Evolutionary conservation across 2,329 filamentous ascomycete genomes (phyloP), one percentile per base, ranked within the genome.

Genomic region (Talaromyces amestolkiae): DNA sequence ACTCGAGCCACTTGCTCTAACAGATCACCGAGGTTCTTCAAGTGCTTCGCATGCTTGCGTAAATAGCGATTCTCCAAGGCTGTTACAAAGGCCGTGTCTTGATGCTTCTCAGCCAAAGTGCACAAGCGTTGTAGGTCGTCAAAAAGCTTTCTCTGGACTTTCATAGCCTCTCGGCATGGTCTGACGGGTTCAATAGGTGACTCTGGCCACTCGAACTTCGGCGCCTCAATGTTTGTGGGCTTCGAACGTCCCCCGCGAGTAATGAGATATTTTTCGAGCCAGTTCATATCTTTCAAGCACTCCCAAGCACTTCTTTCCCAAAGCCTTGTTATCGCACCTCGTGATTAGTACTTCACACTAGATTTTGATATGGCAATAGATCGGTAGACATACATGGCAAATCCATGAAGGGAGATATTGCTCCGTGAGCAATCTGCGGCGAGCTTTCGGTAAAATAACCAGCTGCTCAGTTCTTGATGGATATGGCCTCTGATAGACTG

Each of bases 361-460:
- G 31, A 3, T 6, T 13, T 22, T 22, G 1, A 15, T 2, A 37
- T 56, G n/a, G 2, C 2, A 39, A 56, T 17, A 7, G 6, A 2
- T 22, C 19, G 33, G 22, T 22, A 39, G 11, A 56, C 66, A 24
- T 67, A 72, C 70, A 72, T 67, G 22, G 64, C 61, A 39, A 71
- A 72, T 19, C 70, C 70, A 33, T 72, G 70, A 53, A 72, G 65
- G 6, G 67, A 39, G 33, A 72, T 47, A 39, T 72, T 72, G 24
- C 67, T 61, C 15, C 70, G 68, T 37, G 54, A 61, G 54, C 70
- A 72, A 59, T 72, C 70, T 2, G 67, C 64, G 19, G 68, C 68
- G 41, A 72, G 64, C 61, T 72, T 72, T 31, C 70, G 69, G 58
- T 64, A 72, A 66, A 72, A 70, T 17, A 72, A 56, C 70, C 70